Percentiles rank a stretch among this genome's conserved stretches.
Evolutionary conservation across 352 stramenopile species (phyloP).

Genomic region (Pythium dissotocum): DNA sequence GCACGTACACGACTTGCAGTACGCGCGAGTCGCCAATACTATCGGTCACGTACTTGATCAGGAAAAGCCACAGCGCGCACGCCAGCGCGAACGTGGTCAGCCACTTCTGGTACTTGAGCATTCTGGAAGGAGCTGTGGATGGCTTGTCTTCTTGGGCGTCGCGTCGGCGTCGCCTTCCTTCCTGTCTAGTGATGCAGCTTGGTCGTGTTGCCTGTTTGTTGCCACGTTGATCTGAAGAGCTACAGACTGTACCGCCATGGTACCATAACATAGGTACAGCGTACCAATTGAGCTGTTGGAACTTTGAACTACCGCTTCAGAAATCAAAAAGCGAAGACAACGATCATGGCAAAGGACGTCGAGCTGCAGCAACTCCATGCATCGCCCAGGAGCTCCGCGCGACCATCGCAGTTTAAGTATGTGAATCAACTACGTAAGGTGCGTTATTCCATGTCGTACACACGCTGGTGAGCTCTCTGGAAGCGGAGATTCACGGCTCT

Average conservation of each 20-base stretch:
- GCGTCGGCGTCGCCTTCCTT: background rate
- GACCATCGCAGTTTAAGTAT: conserved; percentile 21
- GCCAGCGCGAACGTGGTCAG: conserved; percentile 46
- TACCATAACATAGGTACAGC: conserved; percentile 10
- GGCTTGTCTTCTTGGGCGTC: background rate
- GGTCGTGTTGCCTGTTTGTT: conserved; percentile 2
- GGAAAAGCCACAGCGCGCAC: conserved; percentile 53
- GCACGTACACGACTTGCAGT: conserved; percentile 49
- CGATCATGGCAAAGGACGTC: conserved; percentile 52
- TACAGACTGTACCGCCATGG: conserved; percentile 16
- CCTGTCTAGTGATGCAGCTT: background rate
- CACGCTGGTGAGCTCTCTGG: background rate
- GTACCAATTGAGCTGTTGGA: conserved; percentile 8
- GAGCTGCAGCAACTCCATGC: conserved; percentile 59
- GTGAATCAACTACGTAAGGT: conserved; percentile 43
- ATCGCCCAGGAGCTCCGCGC: conserved; percentile 25
- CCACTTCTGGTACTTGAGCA: conserved; percentile 86
- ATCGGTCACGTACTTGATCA: conserved; percentile 44
- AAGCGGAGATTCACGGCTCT: background rate
- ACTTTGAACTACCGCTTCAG: conserved; percentile 5
- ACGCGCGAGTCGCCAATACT: conserved; percentile 38
- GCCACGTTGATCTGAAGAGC: conserved; percentile 27
- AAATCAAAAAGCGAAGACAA: conserved; percentile 25
- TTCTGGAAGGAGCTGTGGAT: conserved; percentile 16
- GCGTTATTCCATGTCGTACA: background rate